Percentiles rank a stretch among this genome's conserved stretches.
Evolutionary conservation across 768 basidiomycete species (phyloP).

Genomic region (Mycena belliarum): DNA sequence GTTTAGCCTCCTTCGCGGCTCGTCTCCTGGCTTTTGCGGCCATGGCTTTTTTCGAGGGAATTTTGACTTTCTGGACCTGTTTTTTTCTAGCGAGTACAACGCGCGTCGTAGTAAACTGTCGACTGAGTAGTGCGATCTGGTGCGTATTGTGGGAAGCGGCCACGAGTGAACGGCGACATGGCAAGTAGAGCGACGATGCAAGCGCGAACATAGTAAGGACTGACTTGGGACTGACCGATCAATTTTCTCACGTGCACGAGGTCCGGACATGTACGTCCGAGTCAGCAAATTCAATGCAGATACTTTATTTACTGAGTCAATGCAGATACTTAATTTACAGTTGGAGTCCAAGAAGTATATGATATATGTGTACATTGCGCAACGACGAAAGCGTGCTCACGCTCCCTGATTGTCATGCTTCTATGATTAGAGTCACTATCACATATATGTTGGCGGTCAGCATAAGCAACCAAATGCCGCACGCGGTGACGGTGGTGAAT

Average conservation of each 20-base stretch:
- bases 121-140: constrained; percentile 16
- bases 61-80: constrained; percentile 49
- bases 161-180: constrained; percentile 15
- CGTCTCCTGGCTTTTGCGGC: constrained; percentile 65
- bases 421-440: constrained; percentile 39
- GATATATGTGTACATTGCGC: background rate
- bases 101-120: constrained; percentile 56
- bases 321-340: too few relatives aligned
- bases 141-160: background rate
- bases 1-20: constrained; percentile 53
- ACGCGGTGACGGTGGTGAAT: constrained; percentile 51
- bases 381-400: too few relatives aligned
- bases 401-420: background rate
- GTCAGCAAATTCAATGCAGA: too few relatives aligned
- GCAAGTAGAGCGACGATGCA: constrained; percentile 2
- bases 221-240: background rate
- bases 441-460: constrained; percentile 77
- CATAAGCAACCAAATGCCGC: constrained; percentile 63
- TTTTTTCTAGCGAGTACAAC: constrained; percentile 49
- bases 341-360: background rate
- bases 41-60: constrained; percentile 70
- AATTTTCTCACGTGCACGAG: background rate
- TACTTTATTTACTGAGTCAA: too few relatives aligned
- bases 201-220: constrained; percentile 9
- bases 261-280: too few relatives aligned